These are phyloP conservation scores for Paecilomyces fulvus DNA, from an alignment of 2,329 filamentous ascomycete species.

Conservation along the genomic window DNA sequence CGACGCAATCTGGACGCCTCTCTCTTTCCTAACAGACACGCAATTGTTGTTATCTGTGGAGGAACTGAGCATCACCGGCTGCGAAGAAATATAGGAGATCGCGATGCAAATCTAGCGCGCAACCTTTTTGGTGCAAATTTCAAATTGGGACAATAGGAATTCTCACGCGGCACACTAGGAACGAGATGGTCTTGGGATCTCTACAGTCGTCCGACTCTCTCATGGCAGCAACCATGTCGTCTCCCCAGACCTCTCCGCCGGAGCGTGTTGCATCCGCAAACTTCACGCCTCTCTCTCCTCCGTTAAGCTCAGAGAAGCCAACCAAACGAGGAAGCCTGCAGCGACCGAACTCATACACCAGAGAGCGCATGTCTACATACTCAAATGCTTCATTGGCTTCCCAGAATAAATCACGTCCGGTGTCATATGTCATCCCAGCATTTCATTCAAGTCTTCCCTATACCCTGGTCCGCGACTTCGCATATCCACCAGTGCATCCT, in stretches of 20 bases:
- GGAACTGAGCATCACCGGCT: neutral
- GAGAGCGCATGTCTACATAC: constrained; percentile 76
- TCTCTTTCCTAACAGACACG: neutral
- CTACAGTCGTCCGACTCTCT: neutral
- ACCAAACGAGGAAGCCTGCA: constrained; percentile 53
- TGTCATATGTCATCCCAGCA: constrained; percentile 71
- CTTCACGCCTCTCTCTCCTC: constrained; percentile 30
- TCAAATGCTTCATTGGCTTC: constrained; percentile 57
- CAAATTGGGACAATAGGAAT: neutral
- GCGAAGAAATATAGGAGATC: constrained; percentile 10
- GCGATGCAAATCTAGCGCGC: constrained; percentile 27
- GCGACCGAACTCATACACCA: constrained; percentile 68
- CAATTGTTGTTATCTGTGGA: neutral
- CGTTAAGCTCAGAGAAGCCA: constrained; percentile 43
- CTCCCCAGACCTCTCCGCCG: constrained; percentile 24
- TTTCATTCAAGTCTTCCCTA: constrained; percentile 82
- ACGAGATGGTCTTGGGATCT: neutral
- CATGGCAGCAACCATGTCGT: constrained; percentile 29
- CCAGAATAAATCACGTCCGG: constrained; percentile 61
- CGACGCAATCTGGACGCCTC: neutral
- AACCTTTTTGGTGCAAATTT: constrained; percentile 12
- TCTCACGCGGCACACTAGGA: neutral
- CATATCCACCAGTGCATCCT: constrained; percentile 73
- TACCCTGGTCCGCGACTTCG: constrained; percentile 90
- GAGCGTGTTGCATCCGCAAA: constrained; percentile 20